Percentiles rank a stretch among this genome's conserved stretches.
phyloP scores from a whole-genome alignment of 306 rosid genomes.

The Sicyos edulis region DNA sequence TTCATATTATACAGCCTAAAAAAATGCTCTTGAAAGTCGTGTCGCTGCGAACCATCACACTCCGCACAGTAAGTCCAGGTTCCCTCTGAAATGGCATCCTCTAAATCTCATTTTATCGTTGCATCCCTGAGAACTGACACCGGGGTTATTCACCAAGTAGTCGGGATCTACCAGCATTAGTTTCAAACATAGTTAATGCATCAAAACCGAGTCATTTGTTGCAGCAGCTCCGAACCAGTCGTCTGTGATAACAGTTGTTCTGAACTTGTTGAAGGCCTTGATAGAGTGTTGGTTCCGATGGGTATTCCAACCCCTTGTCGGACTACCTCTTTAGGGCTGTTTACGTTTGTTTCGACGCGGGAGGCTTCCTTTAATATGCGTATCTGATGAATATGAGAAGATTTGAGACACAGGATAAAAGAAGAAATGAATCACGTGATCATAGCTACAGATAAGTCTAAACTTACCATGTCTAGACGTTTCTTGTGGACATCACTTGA shows the following conservation, averaged over 20 bases:
- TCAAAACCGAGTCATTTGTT: slow-evolving; percentile 39
- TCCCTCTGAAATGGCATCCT: background rate
- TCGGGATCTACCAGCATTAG: slow-evolving; percentile 5
- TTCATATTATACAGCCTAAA: slow-evolving; percentile 20
- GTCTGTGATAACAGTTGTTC: slow-evolving; percentile 53
- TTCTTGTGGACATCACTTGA: slow-evolving; percentile 64
- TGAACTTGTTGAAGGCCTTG: slow-evolving; percentile 32
- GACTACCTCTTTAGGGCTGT: slow-evolving; percentile 53
- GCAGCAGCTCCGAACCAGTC: slow-evolving; percentile 44
- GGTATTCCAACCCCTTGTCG: slow-evolving; percentile 65
- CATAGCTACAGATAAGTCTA: slow-evolving; percentile 13
- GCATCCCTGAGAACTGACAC: slow-evolving; percentile 2
- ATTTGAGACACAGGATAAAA: slow-evolving; percentile 2
- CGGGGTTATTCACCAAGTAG: slow-evolving; percentile 4
- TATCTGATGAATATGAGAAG: slow-evolving; percentile 44
- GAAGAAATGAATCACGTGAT: slow-evolving; percentile 18
- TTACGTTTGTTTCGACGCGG: slow-evolving; percentile 39
- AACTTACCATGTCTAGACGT: slow-evolving; percentile 73
- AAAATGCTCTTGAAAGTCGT: slow-evolving; percentile 13
- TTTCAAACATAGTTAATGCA: slow-evolving; percentile 4
- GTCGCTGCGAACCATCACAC: slow-evolving; percentile 16
- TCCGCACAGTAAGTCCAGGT: slow-evolving; percentile 11
- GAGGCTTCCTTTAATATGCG: slow-evolving; percentile 66
- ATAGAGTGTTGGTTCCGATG: slow-evolving; percentile 43
- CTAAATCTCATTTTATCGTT: slow-evolving; percentile 2